A percentile compares a stretch with the other conserved stretches of the same genome.
Evolutionary conservation across 352 stramenopile genomes (phyloP).

Genomic region (Phytophthora ohioensis): DNA sequence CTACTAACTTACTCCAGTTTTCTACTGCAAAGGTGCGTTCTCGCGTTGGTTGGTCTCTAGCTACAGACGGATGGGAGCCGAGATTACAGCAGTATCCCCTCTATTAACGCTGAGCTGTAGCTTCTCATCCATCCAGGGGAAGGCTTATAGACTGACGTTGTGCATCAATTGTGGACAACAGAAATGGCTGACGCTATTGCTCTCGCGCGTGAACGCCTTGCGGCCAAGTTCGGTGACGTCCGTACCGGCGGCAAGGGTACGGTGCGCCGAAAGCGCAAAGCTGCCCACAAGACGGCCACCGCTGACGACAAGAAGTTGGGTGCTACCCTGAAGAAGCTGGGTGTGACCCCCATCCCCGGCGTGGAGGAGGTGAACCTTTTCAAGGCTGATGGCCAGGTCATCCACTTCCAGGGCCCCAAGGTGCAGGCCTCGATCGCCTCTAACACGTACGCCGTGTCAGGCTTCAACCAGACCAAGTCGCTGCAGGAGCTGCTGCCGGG

Average conservation of each 20-base stretch:
- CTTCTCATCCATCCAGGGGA: background rate
- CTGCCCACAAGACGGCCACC: constrained; percentile 91
- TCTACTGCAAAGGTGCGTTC: constrained; percentile 43
- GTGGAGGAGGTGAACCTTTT: constrained; percentile 99
- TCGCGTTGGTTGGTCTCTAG: constrained; percentile 2
- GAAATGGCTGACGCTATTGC: constrained; percentile 91
- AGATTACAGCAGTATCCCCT: background rate
- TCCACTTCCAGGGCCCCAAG: constrained; percentile 98
- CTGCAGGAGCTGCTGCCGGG: constrained; percentile 97
- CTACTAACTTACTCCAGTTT: constrained; percentile 67
- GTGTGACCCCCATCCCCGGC: constrained; percentile 97
- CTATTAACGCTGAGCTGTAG: too few relatives aligned
- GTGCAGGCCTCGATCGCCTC: constrained; percentile 97
- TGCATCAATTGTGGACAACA: background rate
- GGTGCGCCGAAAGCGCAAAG: constrained; percentile 97
- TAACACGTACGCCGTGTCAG: constrained; percentile 99
- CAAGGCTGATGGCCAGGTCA: constrained; percentile 98
- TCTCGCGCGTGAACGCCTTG: constrained; percentile 87
- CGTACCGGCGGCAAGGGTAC: constrained; percentile 97
- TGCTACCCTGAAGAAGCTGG: constrained; percentile 98
- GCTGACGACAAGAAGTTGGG: constrained; percentile 98
- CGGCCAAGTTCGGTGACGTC: constrained; percentile 89
- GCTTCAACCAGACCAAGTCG: constrained; percentile 95
- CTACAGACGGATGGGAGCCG: constrained; percentile 3
- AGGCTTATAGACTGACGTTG: constrained; percentile 2